These are phyloP conservation scores for Cladosporium halotolerans DNA, from an alignment of 2,329 filamentous ascomycete genomes.

Conservation along the genomic window DNA sequence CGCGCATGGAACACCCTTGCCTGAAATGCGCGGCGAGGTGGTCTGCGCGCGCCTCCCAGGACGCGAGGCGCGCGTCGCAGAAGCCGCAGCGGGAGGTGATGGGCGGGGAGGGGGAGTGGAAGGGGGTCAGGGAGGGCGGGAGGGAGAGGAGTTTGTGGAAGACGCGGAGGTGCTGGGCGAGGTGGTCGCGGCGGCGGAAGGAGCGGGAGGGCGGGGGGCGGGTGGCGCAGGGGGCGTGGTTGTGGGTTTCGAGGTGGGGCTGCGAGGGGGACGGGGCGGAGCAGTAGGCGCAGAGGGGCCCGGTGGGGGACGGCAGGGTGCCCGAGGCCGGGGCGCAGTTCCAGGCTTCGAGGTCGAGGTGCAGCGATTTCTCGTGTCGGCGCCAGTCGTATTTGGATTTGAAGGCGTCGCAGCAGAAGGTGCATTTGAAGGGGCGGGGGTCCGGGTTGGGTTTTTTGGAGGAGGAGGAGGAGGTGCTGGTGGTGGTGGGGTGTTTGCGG, in stretches of 20 bases:
- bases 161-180: constrained; percentile 6
- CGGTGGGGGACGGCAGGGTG: neutral
- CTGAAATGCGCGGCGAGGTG: constrained; percentile 6
- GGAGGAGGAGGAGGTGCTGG: neutral
- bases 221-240: constrained; percentile 1
- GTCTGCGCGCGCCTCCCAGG: constrained; percentile 5
- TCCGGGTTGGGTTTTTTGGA: neutral
- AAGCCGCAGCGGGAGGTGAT: constrained; percentile 7
- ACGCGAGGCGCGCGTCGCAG: neutral
- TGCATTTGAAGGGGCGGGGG: constrained; percentile 4
- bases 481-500: neutral
- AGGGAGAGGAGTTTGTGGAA: neutral
- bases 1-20: constrained; percentile 1
- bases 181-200: constrained; percentile 7
- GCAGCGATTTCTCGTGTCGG: constrained; percentile 9
- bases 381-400: constrained; percentile 12
- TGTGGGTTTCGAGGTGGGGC: neutral
- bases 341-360: constrained; percentile 5
- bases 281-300: neutral
- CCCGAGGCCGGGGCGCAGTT: neutral
- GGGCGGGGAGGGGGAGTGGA: neutral
- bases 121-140: neutral
- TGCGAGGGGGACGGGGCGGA: neutral
- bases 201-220: neutral
- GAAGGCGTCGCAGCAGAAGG: constrained; percentile 9